Evolutionary conservation across 345 rosid genomes (phyloP), one percentile per base, ranked within the genome.

Genomic region (Euphorbia pulcherrima): DNA sequence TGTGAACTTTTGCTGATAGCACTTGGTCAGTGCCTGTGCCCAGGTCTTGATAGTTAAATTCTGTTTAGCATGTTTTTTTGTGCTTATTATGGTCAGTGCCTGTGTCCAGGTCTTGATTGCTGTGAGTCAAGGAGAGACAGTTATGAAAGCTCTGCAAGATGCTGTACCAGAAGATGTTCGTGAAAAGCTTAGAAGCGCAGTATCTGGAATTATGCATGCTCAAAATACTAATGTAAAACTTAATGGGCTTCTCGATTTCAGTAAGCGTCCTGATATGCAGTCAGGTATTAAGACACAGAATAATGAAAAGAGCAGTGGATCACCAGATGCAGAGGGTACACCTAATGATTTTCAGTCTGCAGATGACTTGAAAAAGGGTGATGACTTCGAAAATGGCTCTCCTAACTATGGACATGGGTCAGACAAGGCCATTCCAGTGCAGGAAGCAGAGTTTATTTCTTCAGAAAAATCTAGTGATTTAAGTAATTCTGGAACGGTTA

Each of bases 111-210:
- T 90, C 55, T 81, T 90, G 77, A 82, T 81, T 81, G 98, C 95
- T 74, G 89, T 93, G 44, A 79, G 80, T 78, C 90, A 83, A 82
- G 98, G 98, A 74, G 95, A 90, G 83, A 83, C 96, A 17, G 33
- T 93, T 68, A 47, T 93, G 77, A 85, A 71, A 69, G 98, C 97
- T 65, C 80, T 93, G 82, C 84, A 93, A 83, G 91, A 86, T 80
- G 97, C 90, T 30, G 94, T 93, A 68, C 97, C 97, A 14, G 97
- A 87, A 82, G 97, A 93, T 26, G 98, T 90, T 79, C 89, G 90
- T 56, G 98, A 29, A 75, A 93, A 85, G 75, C 90, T 93, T 54
- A 87, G 87, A 56, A 64, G 80, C 63, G 72, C 96, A 60, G 88
- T 84, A 33, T 81, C 92, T 44, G 87, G 78, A 71, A 78, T 93